Base-by-base conservation (phyloP, 192 early-diverging fungal genomes). In the Coemansia sp. region DNA sequence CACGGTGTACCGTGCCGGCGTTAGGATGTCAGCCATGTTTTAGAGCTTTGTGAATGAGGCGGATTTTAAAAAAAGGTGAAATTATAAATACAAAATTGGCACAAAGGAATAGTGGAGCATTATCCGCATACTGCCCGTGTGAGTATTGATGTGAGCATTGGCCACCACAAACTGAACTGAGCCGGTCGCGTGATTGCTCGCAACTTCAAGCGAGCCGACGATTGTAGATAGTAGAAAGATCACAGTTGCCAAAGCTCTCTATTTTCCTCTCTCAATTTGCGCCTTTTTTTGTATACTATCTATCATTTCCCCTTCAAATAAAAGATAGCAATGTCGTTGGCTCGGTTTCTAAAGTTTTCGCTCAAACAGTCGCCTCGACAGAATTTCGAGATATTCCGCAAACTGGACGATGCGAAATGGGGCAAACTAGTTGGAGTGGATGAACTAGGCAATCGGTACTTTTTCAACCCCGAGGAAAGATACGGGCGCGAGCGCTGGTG, bases 401-500 rank as follows among this genome's bases (percentile, higher is more conserved):
- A 77, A 32, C 68, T 85, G 3, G 80, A 82, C 66, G 84, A 85
- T 38, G 76, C 80, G 62, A 94, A 92, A 70, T 84, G 83, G 80
- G 92, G 92, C 72, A 84, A 77, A 27, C 77, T 91, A 23, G 80
- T 94, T 32, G 92, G 92, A 46, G 80, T 73, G 29, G 92, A 94
- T 78, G 75, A 85, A 64, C 78, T 88, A 61, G 92, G 92, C 70
- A 94, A 94, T 83, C 85, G 88, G 48, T 94, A 92, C 86, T 94
- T 77, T 67, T 85, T 85, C 72, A 91, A 92, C 75, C 73, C 81
- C 8, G 78, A 87, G 60, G 92, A 94, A 76, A 83, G 87, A 74
- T 91, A 85, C 48, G 90, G 91, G 65, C 91, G 92, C 76, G 91
- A 87, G 73, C 90, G 92, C 68, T 94, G 92, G 92, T 85, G 89